Base-by-base conservation (phyloP, 225 moss, liverwort and hornwort genomes). In the Polytrichum commune region DNA sequence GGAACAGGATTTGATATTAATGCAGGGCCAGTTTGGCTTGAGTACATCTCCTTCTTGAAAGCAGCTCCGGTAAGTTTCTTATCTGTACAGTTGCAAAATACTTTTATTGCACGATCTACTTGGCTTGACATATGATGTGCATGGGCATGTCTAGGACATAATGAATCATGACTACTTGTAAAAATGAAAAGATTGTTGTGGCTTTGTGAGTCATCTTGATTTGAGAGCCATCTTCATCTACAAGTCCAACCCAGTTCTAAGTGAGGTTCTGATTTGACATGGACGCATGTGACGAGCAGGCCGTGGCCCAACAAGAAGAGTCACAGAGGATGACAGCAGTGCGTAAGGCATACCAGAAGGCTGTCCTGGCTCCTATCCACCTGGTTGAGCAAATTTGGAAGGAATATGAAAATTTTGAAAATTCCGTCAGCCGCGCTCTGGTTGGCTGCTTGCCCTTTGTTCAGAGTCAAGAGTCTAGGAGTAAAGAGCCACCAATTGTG, bases 321-420 rank as follows among this genome's bases (percentile, higher is more conserved):
- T 98, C 94, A 70, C 94, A 87, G 74, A 89, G 92, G 88, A 98
- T 91, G 94, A 92, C 94, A 54, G 83, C 90, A 89, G 91, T 94
- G 75, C 92, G 97, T 72, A 94, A 94, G 78, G 97, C 92, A 57
- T 94, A 93, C 76, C 97, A 98, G 77, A 94, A 88, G 84, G 97
- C 97, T 76, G 74, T 95, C 53, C 84, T 98, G 69, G 91, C 91
- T 33, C 94, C 97, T 68, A 88, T 91, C 71, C 97, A 98, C 65
- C 64, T 90, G 73, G 91, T 92, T 74, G 92, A 98, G 72, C 92
- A 93, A 74, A 83, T 95, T 72, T 95, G 92, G 97, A 94, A 98
- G 82, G 97, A 98, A 68, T 95, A 98, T 77, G 94, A 94, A 84
- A 88, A 78, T 83, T 94, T 98, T 89, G 97, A 98, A 81, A 94